These are phyloP conservation scores for Mucuna pruriens DNA, from an alignment of 306 rosid species.

Conservation along the genomic window DNA sequence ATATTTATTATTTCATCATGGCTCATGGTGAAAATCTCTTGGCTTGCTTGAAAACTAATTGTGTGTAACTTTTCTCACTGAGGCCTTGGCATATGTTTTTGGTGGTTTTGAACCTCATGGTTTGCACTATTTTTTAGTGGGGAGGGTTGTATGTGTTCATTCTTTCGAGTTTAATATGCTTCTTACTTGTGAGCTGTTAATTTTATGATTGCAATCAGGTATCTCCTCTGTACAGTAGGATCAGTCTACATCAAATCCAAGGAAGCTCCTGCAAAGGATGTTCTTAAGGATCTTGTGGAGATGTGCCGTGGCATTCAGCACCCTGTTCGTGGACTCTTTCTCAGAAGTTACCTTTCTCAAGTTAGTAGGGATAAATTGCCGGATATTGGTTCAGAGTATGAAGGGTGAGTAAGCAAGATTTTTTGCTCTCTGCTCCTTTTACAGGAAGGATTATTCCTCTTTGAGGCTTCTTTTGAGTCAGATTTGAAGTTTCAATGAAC, in stretches of 20 bases:
- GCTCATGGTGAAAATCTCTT: not conserved
- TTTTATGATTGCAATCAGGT: conserved; percentile 56
- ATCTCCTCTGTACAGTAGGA: conserved; percentile 95
- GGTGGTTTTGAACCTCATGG: not conserved
- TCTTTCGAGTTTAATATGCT: not conserved
- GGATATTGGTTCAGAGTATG: conserved; percentile 81
- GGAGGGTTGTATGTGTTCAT: not conserved
- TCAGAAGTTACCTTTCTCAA: conserved; percentile 91
- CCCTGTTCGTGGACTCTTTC: conserved; percentile 92
- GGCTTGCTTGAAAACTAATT: conserved; percentile 11
- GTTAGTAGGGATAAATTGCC: conserved; percentile 87
- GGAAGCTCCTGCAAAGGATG: conserved; percentile 95
- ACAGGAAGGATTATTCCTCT: not conserved
- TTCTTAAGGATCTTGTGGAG: conserved; percentile 96
- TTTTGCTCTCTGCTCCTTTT: not conserved
- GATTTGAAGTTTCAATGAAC: conserved; percentile 29
- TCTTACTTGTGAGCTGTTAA: conserved; percentile 27
- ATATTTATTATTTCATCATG: not conserved
- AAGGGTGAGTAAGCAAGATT: conserved; percentile 60
- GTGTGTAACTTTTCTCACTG: not conserved
- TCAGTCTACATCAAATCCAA: conserved; percentile 88
- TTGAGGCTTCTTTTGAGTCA: not conserved
- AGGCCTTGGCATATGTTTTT: conserved; percentile 11
- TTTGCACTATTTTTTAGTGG: not conserved
- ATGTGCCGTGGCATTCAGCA: conserved; percentile 95